Percentiles rank a stretch among this genome's conserved stretches.
Conservation (phyloP, 805 yeast genomes). For the Maudiozyma serrabonitensis region DNA sequence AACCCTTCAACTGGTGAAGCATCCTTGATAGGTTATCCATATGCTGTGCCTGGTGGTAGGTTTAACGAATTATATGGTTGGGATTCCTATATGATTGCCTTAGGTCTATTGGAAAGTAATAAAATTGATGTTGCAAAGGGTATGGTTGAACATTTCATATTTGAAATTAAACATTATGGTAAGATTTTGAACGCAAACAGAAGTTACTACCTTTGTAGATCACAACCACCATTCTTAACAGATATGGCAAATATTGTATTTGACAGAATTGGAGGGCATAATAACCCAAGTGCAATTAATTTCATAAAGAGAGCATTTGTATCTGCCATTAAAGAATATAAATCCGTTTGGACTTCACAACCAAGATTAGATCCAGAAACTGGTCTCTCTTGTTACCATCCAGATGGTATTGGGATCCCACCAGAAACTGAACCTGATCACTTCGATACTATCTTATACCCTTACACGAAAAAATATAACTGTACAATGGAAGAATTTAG, state of each 20-base stretch:
- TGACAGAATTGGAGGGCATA: conserved; percentile 43
- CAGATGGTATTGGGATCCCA: conserved; percentile 87
- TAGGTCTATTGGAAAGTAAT: conserved; percentile 66
- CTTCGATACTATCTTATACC: conserved; percentile 59
- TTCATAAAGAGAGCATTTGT: conserved; percentile 53
- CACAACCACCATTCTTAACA: conserved; percentile 94
- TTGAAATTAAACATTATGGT: conserved; percentile 83
- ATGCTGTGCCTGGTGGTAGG: conserved; percentile 95
- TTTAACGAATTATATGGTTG: conserved; percentile 96
- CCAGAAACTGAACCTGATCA: conserved; percentile 94
- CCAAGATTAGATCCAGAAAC: conserved; percentile 70
- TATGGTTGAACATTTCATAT: conserved; percentile 86
- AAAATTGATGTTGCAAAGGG: conserved; percentile 68
- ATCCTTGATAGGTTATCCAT: conserved; percentile 60
- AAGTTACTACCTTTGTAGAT: conserved; percentile 78
- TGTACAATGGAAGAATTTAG: conserved; percentile 55
- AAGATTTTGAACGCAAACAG: conserved; percentile 91
- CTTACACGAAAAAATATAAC: conserved; percentile 56
- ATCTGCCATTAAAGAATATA: conserved; percentile 84
- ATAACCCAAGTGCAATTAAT: conserved; percentile 41
- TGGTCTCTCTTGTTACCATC: conserved; percentile 83
- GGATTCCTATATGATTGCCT: conserved; percentile 90
- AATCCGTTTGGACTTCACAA: conserved; percentile 61
- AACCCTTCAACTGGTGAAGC: conserved; percentile 44
- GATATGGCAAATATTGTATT: conserved; percentile 77